Percentiles rank a stretch among this genome's conserved stretches.
phyloP scores from a whole-genome alignment of 148 eudicot genomes.

The Chenopodium formosanum region DNA sequence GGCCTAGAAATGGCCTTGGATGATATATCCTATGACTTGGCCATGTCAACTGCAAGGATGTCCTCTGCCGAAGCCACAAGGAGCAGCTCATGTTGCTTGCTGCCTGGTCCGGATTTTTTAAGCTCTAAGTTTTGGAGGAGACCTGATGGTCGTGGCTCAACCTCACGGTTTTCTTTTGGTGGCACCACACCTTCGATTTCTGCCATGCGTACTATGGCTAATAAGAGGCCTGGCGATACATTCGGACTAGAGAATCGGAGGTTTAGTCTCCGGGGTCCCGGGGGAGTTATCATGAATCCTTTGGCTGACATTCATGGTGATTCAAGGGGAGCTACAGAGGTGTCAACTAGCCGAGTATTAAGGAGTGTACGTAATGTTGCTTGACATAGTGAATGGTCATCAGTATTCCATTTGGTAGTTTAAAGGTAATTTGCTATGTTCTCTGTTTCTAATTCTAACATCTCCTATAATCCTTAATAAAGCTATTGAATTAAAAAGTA shows the following conservation, averaged over 20 bases:
- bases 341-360: slow-evolving; percentile 33
- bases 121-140: slow-evolving; percentile 81
- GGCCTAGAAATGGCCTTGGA: slow-evolving; percentile 82
- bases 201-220: slow-evolving; percentile 22
- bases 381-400: slow-evolving; percentile 25
- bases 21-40: slow-evolving; percentile 84
- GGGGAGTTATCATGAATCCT: slow-evolving; percentile 70
- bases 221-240: slow-evolving; percentile 31
- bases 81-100: slow-evolving; percentile 60
- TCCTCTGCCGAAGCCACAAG: slow-evolving; percentile 47
- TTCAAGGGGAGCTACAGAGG: slow-evolving; percentile 40
- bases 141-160: slow-evolving; percentile 41
- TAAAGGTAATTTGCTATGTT: slow-evolving; percentile 13
- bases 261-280: slow-evolving; percentile 42
- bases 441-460: background rate
- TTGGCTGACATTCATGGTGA: slow-evolving; percentile 59
- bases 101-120: slow-evolving; percentile 77
- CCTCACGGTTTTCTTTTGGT: slow-evolving; percentile 45
- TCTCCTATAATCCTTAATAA: background rate
- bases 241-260: slow-evolving; percentile 42
- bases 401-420: background rate
- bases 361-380: slow-evolving; percentile 32
- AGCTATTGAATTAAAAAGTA: too few species aligned
- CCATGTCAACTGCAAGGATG: slow-evolving; percentile 65
- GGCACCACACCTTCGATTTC: slow-evolving; percentile 32